Evolutionary conservation across 208 protist species (phyloP).

Genomic region (Wallacemonas sp.): DNA sequence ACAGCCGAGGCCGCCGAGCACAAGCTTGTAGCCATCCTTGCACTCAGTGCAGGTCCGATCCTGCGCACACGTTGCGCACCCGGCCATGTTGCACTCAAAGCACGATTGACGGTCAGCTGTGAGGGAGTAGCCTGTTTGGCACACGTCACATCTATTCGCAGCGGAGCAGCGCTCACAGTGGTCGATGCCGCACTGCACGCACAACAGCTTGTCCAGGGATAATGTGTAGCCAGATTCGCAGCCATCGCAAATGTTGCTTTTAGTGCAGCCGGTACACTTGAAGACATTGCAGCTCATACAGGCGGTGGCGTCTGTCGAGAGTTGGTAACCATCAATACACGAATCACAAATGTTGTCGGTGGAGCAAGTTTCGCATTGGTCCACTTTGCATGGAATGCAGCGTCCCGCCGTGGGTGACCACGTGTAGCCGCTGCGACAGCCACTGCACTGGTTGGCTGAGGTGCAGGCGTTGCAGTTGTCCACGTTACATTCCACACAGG

Average conservation of each 20-base stretch:
- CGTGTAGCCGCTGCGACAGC: neutral
- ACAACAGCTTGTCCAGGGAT: neutral
- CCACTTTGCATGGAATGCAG: neutral
- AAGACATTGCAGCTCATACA: neutral
- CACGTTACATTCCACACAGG: neutral
- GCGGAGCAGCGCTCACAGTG: neutral
- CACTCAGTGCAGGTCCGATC: neutral
- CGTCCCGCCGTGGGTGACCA: neutral
- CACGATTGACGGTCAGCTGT: neutral
- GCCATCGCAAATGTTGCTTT: neutral
- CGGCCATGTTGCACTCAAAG: conserved; percentile 1
- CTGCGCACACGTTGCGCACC: neutral
- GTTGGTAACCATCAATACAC: neutral
- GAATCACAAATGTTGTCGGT: neutral
- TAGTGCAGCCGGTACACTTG: neutral
- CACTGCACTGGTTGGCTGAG: neutral
- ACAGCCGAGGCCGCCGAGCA: conserved; percentile 2
- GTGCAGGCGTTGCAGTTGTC: neutral
- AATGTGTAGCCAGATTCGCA: neutral
- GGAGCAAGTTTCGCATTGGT: neutral
- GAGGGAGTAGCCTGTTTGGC: neutral
- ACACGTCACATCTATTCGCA: neutral
- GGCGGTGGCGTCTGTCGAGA: neutral
- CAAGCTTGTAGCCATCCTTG: neutral
- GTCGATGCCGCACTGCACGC: neutral